phyloP scores from a whole-genome alignment of 805 yeast genomes.

The Naumovozyma castellii region DNA sequence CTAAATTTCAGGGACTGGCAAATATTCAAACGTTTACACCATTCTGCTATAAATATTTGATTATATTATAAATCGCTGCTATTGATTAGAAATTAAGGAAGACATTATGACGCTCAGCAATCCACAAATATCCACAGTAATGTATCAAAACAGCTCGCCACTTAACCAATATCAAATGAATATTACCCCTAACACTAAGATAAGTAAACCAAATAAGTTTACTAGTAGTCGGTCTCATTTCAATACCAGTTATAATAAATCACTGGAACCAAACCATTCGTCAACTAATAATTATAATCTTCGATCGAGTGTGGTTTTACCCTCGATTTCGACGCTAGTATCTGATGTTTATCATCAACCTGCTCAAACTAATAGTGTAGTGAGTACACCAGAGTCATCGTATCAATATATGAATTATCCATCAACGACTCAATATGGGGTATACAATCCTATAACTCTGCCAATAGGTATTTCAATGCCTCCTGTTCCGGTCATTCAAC shows the following conservation, averaged over 20 bases:
- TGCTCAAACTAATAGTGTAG: neutral
- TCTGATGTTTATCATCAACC: neutral
- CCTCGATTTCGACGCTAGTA: slow-evolving; percentile 4
- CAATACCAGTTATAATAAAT: too few relatives aligned
- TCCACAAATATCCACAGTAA: neutral
- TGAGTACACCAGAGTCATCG: neutral
- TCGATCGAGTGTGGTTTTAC: neutral
- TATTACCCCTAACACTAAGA: neutral
- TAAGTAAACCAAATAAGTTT: neutral
- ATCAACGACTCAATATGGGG: neutral
- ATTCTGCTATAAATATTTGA: too few relatives aligned
- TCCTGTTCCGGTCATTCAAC: neutral
- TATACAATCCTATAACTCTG: neutral
- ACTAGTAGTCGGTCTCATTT: too few relatives aligned
- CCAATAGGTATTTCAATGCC: neutral
- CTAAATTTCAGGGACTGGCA: too few relatives aligned
- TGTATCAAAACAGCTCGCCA: neutral
- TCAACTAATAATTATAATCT: neutral
- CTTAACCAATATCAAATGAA: neutral
- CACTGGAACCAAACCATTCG: too few relatives aligned
- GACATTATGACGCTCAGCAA: neutral
- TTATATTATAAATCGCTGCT: too few relatives aligned
- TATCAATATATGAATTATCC: neutral
- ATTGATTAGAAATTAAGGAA: too few relatives aligned
- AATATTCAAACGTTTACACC: too few relatives aligned